phyloP scores from a whole-genome alignment of 371 early-diverging fungal species.

The Mortierella sp. region DNA sequence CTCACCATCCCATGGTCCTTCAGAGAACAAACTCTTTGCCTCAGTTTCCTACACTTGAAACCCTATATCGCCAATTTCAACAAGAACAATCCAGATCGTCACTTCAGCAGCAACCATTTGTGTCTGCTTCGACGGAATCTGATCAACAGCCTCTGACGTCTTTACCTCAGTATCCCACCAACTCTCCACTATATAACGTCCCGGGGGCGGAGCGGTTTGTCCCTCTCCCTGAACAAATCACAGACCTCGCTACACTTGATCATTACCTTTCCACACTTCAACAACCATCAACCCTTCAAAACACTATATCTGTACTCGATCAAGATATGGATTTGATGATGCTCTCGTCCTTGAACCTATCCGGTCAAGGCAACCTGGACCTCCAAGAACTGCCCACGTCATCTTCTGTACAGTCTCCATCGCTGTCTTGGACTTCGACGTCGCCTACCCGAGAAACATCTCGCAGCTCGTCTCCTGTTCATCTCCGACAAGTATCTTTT shows the following conservation, averaged over 20 bases:
- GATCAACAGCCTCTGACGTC: conserved; percentile 5
- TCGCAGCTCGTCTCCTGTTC: conserved; percentile 15
- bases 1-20: conserved; percentile 39
- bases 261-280: conserved; percentile 18
- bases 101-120: not conserved
- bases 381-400: not conserved
- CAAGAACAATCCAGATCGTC: not conserved
- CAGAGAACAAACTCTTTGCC: conserved; percentile 36
- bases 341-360: conserved; percentile 25
- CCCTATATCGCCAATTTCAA: conserved; percentile 3
- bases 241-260: conserved; percentile 8
- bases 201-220: conserved; percentile 26
- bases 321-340: conserved; percentile 38
- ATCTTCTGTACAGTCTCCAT: conserved; percentile 13
- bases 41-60: not conserved
- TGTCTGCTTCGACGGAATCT: not conserved
- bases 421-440: conserved; percentile 20
- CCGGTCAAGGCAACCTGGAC: not conserved
- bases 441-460: conserved; percentile 24
- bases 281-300: conserved; percentile 20
- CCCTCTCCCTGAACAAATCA: conserved; percentile 16
- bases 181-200: conserved; percentile 15
- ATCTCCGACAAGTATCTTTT: not conserved
- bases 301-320: conserved; percentile 21
- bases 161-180: conserved; percentile 8